Evolutionary conservation across 2,329 filamentous ascomycete species (phyloP).

Genomic region (Kalaharituber pfeilii): DNA sequence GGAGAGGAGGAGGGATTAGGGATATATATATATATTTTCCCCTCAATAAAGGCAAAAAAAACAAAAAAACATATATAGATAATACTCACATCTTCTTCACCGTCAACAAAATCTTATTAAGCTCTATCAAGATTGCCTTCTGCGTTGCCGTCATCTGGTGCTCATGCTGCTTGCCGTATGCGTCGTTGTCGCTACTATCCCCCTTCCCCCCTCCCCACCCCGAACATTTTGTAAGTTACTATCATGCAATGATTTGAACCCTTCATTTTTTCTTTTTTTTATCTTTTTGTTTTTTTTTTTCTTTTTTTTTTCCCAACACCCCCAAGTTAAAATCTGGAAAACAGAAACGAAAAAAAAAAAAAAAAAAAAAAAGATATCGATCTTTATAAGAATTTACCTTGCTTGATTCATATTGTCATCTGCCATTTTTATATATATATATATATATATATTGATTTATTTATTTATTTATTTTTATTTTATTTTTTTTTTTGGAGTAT

Average conservation of each 20-base stretch:
- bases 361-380: neutral
- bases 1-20: neutral
- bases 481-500: too few relatives aligned
- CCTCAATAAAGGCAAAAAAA: too few relatives aligned
- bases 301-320: too few relatives aligned
- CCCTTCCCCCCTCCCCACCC: too few relatives aligned
- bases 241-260: too few relatives aligned
- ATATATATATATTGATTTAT: neutral
- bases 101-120: neutral
- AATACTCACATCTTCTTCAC: neutral
- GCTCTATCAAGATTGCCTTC: neutral
- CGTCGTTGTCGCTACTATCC: too few relatives aligned
- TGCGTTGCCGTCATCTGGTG: neutral
- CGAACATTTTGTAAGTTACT: too few relatives aligned
- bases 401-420: neutral
- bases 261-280: too few relatives aligned
- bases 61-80: too few relatives aligned
- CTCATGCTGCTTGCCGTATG: too few relatives aligned
- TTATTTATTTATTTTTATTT: neutral
- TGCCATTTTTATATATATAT: neutral
- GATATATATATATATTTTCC: too few relatives aligned
- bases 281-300: too few relatives aligned
- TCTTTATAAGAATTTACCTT: neutral
- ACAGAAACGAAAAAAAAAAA: slow-evolving; percentile 5
- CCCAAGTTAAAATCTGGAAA: neutral